These are phyloP conservation scores for Penicillium italicum DNA, from an alignment of 2,329 filamentous ascomycete genomes.

Conservation along the genomic window DNA sequence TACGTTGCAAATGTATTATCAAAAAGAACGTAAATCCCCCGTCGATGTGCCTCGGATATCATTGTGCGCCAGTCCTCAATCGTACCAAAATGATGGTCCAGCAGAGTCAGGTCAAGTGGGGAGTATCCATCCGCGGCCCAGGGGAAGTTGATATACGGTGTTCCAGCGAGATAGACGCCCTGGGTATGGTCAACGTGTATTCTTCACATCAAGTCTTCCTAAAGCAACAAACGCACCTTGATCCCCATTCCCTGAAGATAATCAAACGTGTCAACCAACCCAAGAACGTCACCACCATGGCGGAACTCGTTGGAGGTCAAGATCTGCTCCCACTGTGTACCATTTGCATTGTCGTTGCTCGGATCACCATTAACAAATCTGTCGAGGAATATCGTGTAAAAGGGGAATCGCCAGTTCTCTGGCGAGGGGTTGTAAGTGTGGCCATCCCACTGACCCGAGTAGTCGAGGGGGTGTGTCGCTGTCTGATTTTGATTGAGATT, in stretches of 20 bases:
- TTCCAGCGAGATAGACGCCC: conserved; percentile 61
- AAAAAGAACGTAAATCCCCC: conserved; percentile 62
- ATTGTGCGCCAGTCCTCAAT: conserved; percentile 59
- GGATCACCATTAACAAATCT: conserved; percentile 63
- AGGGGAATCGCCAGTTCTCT: conserved; percentile 61
- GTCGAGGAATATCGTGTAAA: conserved; percentile 63
- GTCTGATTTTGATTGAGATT: conserved; percentile 60
- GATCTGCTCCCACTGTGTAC: conserved; percentile 36
- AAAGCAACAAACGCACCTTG: conserved; percentile 46
- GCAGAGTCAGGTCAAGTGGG: conserved; percentile 59
- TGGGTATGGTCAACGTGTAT: conserved; percentile 25
- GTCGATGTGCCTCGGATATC: conserved; percentile 58
- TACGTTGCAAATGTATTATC: conserved; percentile 64
- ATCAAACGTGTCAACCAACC: conserved; percentile 59
- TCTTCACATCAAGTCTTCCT: conserved; percentile 22
- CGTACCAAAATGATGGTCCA: conserved; percentile 61
- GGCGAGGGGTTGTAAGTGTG: conserved; percentile 55
- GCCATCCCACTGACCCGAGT: conserved; percentile 53
- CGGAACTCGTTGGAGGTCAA: conserved; percentile 54
- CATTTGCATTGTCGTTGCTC: conserved; percentile 60
- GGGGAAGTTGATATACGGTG: conserved; percentile 60
- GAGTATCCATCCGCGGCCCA: conserved; percentile 61
- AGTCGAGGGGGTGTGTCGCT: conserved; percentile 55
- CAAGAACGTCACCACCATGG: conserved; percentile 59
- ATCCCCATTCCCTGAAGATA: conserved; percentile 65